Percentiles rank a stretch among this genome's conserved stretches.
Conservation (phyloP, 2,329 filamentous ascomycete genomes). For the Cladophialophora chaetospira region DNA sequence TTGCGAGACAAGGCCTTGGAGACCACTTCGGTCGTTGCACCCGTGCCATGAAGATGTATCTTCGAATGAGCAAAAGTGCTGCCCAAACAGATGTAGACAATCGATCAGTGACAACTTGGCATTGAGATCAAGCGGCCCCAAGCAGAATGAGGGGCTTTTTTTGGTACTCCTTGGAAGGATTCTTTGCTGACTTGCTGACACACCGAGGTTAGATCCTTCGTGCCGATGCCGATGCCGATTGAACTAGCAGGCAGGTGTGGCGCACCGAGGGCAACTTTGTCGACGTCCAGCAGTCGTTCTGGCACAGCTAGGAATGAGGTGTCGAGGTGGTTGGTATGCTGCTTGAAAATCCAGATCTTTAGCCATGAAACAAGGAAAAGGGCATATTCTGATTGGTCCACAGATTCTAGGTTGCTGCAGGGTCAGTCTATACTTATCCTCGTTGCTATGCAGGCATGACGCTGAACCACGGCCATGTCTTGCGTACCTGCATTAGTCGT, state of each 20-base stretch:
- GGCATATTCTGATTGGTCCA: slow-evolving; percentile 12
- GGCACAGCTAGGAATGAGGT: no score
- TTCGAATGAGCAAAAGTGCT: no score
- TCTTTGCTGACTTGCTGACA: background rate
- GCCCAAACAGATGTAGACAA: no score
- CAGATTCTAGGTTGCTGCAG: slow-evolving; percentile 7
- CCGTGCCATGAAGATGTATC: no score
- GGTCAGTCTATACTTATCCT: slow-evolving; percentile 24
- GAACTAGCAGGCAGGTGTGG: no score
- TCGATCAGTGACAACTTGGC: no score
- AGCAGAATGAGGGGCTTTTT: slow-evolving; percentile 2
- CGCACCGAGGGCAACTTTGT: no score
- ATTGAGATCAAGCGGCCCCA: no score
- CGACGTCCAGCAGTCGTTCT: no score
- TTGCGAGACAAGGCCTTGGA: no score
- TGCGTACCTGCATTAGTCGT: slow-evolving; percentile 29
- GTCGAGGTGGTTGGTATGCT: no score
- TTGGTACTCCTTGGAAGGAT: background rate
- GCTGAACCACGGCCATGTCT: slow-evolving; percentile 27
- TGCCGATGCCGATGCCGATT: background rate
- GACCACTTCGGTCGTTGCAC: no score
- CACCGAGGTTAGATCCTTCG: background rate
- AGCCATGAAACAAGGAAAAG: slow-evolving; percentile 5
- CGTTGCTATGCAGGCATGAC: slow-evolving; percentile 7
- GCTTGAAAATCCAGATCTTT: background rate